Evolutionary conservation across 2,329 filamentous ascomycete genomes (phyloP), one percentile per base, ranked within the genome.

Genomic region (Phoma sp.): DNA sequence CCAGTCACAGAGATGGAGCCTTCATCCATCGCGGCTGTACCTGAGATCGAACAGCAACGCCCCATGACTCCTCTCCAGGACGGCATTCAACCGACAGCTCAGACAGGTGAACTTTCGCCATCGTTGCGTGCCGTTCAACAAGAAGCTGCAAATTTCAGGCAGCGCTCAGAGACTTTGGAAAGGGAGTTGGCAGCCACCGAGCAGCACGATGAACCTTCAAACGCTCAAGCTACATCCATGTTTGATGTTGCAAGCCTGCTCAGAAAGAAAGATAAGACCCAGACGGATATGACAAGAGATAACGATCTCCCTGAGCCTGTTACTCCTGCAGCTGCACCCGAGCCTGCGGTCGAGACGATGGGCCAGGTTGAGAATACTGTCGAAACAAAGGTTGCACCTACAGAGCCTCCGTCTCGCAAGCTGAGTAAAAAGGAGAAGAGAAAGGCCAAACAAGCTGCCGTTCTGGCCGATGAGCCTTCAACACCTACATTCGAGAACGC

Each of bases 191-290:
- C 55, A 40, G 29, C 51, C 8, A 18, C 44, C 4, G 57, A 65
- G 10, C 30, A 53, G 4, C 36, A 42, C 37, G 55, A 63, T 8
- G 45, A 62, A 35, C 42, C 56, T n/a, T 38, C 61, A 29, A 10
- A 45, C 41, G 47, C 63, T 11, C 40, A 54, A 22, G 39, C 64
- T 13, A 49, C 59, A 14, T 70, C 67, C 2, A 57, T 72, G 39
- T 65, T 68, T 25, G 67, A 70, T 42, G 44, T 69, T 9, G 66
- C 70, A 13, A 59, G 53, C 25, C 66, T 65, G 43, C 57, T 71
- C 29, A 64, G 53, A 56, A 69, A 68, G 47, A 67, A 71, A 41
- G 58, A 68, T 30, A 69, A 69, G 58, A 71, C 70, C 40, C 66
- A 66, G 37, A 53, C 42, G 11, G 68, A 64, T 46, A 68, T 67